Conservation (phyloP, 192 early-diverging fungal genomes). For the Podila clonocystis region DNA sequence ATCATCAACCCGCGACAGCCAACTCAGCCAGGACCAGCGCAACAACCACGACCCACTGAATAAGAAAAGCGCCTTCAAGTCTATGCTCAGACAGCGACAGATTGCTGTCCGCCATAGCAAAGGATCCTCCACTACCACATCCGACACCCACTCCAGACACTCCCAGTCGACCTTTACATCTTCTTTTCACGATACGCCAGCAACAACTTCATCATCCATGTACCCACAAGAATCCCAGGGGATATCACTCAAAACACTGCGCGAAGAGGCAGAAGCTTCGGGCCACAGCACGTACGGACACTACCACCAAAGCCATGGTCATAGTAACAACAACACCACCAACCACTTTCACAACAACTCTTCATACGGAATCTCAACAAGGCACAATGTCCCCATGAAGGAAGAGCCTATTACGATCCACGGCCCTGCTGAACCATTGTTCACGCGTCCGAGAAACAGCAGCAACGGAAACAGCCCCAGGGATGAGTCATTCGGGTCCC, state of each 20-base stretch:
- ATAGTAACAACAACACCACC: background rate
- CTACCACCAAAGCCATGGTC: background rate
- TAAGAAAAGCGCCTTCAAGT: conserved; percentile 30
- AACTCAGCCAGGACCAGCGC: background rate
- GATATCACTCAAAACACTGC: conserved; percentile 25
- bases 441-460: background rate
- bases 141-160: conserved; percentile 20
- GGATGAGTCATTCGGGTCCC: background rate
- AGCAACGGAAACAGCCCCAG: background rate
- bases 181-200: background rate
- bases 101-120: conserved; percentile 21
- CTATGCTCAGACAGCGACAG: conserved; percentile 35
- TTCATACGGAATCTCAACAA: background rate
- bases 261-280: conserved; percentile 12
- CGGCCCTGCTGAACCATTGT: background rate
- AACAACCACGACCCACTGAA: background rate
- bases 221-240: conserved; percentile 6
- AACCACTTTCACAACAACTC: background rate
- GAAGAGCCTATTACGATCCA: background rate
- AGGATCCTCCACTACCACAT: conserved; percentile 3
- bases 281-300: background rate
- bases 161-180: background rate
- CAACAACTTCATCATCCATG: background rate
- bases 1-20: too few relatives aligned
- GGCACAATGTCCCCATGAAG: background rate